Conservation (phyloP, 2,329 filamentous ascomycete species). For the Laburnicola sp. region DNA sequence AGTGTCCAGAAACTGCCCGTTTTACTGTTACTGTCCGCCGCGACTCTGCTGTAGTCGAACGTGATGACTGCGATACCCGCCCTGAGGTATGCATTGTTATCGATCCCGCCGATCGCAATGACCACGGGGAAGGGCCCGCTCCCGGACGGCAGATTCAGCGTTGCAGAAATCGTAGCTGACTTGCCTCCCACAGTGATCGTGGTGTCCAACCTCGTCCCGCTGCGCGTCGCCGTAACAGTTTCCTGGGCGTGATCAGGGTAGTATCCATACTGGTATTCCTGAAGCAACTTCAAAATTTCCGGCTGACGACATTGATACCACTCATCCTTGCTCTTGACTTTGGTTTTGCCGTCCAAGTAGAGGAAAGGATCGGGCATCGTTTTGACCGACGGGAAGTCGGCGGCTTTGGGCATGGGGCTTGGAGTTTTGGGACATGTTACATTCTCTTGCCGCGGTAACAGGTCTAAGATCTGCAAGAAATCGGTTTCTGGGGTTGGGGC, state of each 20-base stretch:
- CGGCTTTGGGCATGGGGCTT: conserved; percentile 33
- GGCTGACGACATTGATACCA: conserved; percentile 56
- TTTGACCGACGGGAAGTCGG: conserved; percentile 24
- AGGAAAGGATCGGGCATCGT: conserved; percentile 53
- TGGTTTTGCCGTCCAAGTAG: conserved; percentile 49
- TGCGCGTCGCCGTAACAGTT: conserved; percentile 53
- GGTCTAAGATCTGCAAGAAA: conserved; percentile 11
- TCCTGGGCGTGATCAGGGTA: conserved; percentile 55
- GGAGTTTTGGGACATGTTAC: conserved; percentile 32
- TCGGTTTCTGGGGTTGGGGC: conserved; percentile 11
- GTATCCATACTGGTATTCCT: conserved; percentile 58
- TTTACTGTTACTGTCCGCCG: conserved; percentile 55
- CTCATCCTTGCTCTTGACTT: conserved; percentile 51
- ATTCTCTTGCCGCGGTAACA: conserved; percentile 25
- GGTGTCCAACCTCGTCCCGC: conserved; percentile 51
- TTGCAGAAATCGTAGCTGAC: conserved; percentile 51
- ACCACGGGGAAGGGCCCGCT: conserved; percentile 50
- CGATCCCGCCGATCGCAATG: conserved; percentile 56
- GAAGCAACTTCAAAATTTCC: conserved; percentile 54
- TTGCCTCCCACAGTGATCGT: conserved; percentile 50
- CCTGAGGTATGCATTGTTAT: conserved; percentile 52
- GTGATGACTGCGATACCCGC: conserved; percentile 56
- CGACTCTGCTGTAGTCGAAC: conserved; percentile 55
- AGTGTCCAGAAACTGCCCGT: conserved; percentile 56
- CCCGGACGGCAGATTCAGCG: conserved; percentile 48